Evolutionary conservation across 75 land plant genomes (phyloP), one percentile per base, ranked within the genome.

Genomic region (Picea glauca): DNA sequence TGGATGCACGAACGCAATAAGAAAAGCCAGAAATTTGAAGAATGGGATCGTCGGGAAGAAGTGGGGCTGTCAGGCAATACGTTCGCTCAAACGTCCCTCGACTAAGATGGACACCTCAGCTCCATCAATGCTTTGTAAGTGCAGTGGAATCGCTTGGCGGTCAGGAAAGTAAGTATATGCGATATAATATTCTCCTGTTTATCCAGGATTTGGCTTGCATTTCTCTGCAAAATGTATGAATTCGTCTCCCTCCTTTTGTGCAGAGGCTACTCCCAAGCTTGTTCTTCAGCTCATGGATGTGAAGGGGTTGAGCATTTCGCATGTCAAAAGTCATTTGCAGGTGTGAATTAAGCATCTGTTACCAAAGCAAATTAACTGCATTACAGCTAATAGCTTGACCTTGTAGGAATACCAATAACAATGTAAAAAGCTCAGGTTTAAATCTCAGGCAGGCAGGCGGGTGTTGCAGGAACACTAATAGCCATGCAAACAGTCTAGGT

Each of bases 91-190:
- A 87, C 78, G 84, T 70, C 77, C 95, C 95, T 26, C 79, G 93
- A 43, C 81, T 93, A 2, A 83, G 93, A 40, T 93, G 95, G 95
- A 93, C 93, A 17, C 90, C 93, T 1, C 90, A 93, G 21, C 93
- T 93, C 8, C 93, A 93, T 72, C 87, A 85, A 76, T 79, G 84
- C 67, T 93, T 93, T 79, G 82, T 93, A 67, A 86, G 78, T 33
- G 95, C 93, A 1, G 89, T 93, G 32, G 88, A 93, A 68, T 84
- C 89, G 38, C 84, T 93, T 43, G 95, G 95, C 40, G 95, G 95
- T 0, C 93, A 86, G 78, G 93, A 91, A 1, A 89, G 95, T 93
- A 43, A 88, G 94, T 87, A 50, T 50, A 50, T 9, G 11, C 56
- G 12, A 50, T 50, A 50, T 50, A 50, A 11, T 1, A 1, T 50